These are phyloP conservation scores for Hemileccinum impolitum DNA, from an alignment of 768 basidiomycete genomes.

Conservation along the genomic window DNA sequence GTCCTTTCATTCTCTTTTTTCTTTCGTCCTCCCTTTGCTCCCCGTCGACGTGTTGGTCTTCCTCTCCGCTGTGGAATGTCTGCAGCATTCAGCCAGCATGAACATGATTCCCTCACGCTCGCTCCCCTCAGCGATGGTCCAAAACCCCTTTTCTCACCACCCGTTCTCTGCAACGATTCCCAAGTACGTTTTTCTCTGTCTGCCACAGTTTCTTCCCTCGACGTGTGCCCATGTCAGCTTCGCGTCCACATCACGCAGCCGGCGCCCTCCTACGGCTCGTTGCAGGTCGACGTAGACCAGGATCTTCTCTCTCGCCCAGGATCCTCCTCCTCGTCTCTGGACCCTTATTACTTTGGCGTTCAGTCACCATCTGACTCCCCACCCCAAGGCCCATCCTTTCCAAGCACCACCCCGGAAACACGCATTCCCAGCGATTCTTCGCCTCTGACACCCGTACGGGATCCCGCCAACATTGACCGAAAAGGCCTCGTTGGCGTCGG, in stretches of 20 bases:
- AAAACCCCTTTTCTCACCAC: constrained; percentile 20
- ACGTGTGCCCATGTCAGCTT: constrained; percentile 34
- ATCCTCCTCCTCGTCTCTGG: constrained; percentile 77
- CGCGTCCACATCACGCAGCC: constrained; percentile 48
- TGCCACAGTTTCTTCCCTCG: neutral
- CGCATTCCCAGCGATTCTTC: constrained; percentile 49
- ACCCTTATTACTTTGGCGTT: constrained; percentile 84
- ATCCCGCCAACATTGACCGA: constrained; percentile 81
- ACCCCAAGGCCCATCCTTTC: constrained; percentile 34
- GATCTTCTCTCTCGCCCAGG: constrained; percentile 55
- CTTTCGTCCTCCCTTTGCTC: neutral
- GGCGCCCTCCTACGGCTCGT: constrained; percentile 26
- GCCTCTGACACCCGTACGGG: constrained; percentile 69
- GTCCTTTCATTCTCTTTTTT: too few species aligned
- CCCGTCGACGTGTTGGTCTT: constrained; percentile 9
- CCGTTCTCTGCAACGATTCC: constrained; percentile 23
- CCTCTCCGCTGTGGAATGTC: constrained; percentile 42
- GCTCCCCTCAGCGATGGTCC: constrained; percentile 51
- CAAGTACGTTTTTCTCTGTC: constrained; percentile 11
- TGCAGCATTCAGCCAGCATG: constrained; percentile 25
- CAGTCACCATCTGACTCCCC: constrained; percentile 70
- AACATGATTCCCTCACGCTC: constrained; percentile 32
- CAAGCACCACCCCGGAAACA: constrained; percentile 63
- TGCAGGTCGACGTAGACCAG: constrained; percentile 43
- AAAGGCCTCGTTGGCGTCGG: constrained; percentile 90